These are phyloP conservation scores for Cadophora luteo-olivacea DNA, from an alignment of 2,329 filamentous ascomycete genomes.

Conservation along the genomic window DNA sequence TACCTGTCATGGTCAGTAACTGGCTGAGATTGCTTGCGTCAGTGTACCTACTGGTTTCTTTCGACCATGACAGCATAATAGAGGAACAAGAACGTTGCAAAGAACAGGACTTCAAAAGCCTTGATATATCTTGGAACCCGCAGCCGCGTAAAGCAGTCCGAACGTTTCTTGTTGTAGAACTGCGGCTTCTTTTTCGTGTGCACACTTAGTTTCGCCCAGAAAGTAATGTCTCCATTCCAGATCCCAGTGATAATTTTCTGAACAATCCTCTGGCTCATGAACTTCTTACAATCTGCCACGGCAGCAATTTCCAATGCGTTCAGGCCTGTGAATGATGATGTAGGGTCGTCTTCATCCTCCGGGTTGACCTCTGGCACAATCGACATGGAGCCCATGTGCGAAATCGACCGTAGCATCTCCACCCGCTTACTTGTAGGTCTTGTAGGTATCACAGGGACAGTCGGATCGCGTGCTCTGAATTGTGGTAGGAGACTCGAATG, in stretches of 20 bases:
- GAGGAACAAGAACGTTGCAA: slow-evolving; percentile 74
- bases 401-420: slow-evolving; percentile 56
- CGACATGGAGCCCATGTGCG: slow-evolving; percentile 52
- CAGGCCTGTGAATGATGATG: slow-evolving; percentile 75
- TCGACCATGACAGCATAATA: slow-evolving; percentile 89
- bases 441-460: slow-evolving; percentile 16
- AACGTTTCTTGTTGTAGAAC: slow-evolving; percentile 71
- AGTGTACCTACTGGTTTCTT: slow-evolving; percentile 58
- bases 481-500: slow-evolving; percentile 41
- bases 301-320: slow-evolving; percentile 89
- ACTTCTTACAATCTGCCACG: slow-evolving; percentile 82
- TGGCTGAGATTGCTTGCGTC: not conserved
- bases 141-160: slow-evolving; percentile 77
- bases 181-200: slow-evolving; percentile 77
- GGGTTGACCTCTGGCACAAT: slow-evolving; percentile 51
- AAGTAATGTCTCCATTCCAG: slow-evolving; percentile 86
- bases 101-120: slow-evolving; percentile 83
- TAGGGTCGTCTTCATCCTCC: slow-evolving; percentile 63
- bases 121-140: slow-evolving; percentile 86
- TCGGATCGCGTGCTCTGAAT: slow-evolving; percentile 34
- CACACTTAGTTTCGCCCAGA: slow-evolving; percentile 81
- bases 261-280: slow-evolving; percentile 79
- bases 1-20: slow-evolving; percentile 40
- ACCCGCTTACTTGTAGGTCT: slow-evolving; percentile 38
- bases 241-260: slow-evolving; percentile 85